Percentiles rank a stretch among this genome's conserved stretches.
Conservation (phyloP, 2,329 filamentous ascomycete species). For the Nemania diffusa region DNA sequence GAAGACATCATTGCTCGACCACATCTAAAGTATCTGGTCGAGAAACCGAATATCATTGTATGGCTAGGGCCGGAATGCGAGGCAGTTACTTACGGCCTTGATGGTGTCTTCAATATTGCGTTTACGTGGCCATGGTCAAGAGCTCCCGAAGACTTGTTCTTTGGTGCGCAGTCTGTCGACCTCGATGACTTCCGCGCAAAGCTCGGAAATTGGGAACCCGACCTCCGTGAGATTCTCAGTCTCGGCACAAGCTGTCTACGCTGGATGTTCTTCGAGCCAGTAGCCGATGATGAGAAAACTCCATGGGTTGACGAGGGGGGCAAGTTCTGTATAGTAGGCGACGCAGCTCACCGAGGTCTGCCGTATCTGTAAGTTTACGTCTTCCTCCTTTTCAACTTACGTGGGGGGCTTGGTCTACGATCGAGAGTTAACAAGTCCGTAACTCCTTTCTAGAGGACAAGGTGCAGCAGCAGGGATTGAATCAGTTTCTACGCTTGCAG, state of each 20-base stretch:
- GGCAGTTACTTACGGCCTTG: slow-evolving; percentile 38
- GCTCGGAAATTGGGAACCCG: slow-evolving; percentile 35
- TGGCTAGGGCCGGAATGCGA: slow-evolving; percentile 40
- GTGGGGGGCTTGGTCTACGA: background rate
- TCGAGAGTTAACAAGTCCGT: slow-evolving; percentile 1
- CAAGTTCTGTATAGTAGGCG: slow-evolving; percentile 39
- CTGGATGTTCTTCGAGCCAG: slow-evolving; percentile 39
- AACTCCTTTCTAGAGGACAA: slow-evolving; percentile 31
- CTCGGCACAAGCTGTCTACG: slow-evolving; percentile 31
- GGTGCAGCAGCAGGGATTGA: slow-evolving; percentile 40
- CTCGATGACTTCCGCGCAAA: slow-evolving; percentile 30
- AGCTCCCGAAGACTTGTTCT: slow-evolving; percentile 36
- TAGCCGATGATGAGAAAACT: slow-evolving; percentile 29
- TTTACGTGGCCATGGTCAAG: slow-evolving; percentile 40
- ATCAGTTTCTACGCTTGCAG: slow-evolving; percentile 35
- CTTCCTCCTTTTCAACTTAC: background rate
- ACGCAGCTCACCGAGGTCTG: slow-evolving; percentile 37
- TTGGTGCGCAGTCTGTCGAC: slow-evolving; percentile 33
- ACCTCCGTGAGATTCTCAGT: slow-evolving; percentile 37
- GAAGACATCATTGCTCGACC: slow-evolving; percentile 32
- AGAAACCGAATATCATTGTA: slow-evolving; percentile 37
- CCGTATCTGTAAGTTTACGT: slow-evolving; percentile 39
- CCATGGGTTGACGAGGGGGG: slow-evolving; percentile 35
- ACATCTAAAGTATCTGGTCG: slow-evolving; percentile 33
- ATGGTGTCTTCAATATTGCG: slow-evolving; percentile 38